Percentiles rank a stretch among this genome's conserved stretches.
Evolutionary conservation across 305 asterid genomes (phyloP).

Genomic region (Rubia occidens): DNA sequence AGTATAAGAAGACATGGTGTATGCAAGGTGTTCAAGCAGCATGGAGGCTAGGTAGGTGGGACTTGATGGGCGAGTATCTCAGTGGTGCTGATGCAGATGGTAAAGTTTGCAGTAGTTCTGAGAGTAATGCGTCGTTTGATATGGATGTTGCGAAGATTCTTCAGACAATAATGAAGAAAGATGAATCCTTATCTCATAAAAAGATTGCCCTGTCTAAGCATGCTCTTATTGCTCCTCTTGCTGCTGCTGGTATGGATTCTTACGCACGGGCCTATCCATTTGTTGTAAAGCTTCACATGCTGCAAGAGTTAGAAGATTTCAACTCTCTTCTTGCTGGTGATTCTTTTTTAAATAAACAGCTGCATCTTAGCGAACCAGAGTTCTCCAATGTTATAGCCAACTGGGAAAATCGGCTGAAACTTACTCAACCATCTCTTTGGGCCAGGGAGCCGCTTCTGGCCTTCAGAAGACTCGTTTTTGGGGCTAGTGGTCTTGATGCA

Average conservation of each 20-base stretch:
- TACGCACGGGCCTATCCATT: conserved; percentile 94
- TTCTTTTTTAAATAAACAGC: conserved; percentile 59
- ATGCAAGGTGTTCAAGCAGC: conserved; percentile 99
- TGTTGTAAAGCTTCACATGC: conserved; percentile 93
- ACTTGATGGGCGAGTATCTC: conserved; percentile 88
- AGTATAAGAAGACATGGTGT: conserved; percentile 86
- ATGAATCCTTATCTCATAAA: conserved; percentile 64
- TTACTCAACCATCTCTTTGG: conserved; percentile 95
- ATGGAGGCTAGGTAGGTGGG: conserved; percentile 99
- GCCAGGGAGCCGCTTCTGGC: conserved; percentile 98
- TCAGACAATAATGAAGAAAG: conserved; percentile 81
- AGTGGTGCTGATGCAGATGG: conserved; percentile 85
- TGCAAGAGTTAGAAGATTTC: conserved; percentile 91
- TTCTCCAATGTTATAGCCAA: conserved; percentile 53
- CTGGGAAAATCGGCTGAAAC: conserved; percentile 90
- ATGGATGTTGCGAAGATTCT: conserved; percentile 93
- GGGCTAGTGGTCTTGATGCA: conserved; percentile 64
- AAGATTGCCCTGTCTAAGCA: conserved; percentile 79
- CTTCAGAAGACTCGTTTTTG: conserved; percentile 80
- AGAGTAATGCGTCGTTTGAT: conserved; percentile 90
- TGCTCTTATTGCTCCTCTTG: conserved; percentile 95
- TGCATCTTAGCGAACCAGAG: conserved; percentile 47
- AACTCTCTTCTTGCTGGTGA: conserved; percentile 69
- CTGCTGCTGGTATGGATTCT: conserved; percentile 99
- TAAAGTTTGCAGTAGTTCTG: conserved; percentile 78